These are phyloP conservation scores for Naganishia albida DNA, from an alignment of 1,284 basidiomycete genomes.

Conservation along the genomic window DNA sequence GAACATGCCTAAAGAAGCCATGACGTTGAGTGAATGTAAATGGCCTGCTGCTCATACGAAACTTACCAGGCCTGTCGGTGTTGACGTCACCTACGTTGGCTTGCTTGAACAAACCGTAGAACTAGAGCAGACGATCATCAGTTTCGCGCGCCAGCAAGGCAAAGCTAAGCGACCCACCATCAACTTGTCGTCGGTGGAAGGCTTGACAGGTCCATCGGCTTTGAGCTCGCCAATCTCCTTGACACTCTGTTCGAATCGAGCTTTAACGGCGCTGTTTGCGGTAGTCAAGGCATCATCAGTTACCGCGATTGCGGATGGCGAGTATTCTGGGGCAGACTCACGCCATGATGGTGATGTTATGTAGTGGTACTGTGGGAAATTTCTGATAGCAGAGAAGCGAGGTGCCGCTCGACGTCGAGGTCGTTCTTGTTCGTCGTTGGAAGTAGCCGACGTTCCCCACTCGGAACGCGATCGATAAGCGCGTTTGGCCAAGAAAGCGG, in stretches of 20 bases:
- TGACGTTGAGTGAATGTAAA: background rate
- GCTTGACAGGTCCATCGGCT: conserved; percentile 77
- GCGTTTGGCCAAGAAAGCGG: too few species aligned
- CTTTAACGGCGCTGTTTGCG: background rate
- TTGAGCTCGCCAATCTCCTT: conserved; percentile 59
- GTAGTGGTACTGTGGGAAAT: background rate
- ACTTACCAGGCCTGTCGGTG: conserved; percentile 43
- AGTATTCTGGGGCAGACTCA: background rate
- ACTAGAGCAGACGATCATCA: conserved; percentile 58
- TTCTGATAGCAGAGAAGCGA: too few species aligned
- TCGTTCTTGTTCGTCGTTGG: too few species aligned
- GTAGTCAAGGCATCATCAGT: background rate
- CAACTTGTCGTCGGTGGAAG: conserved; percentile 73
- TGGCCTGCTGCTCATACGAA: conserved; percentile 32
- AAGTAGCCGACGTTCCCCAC: too few species aligned
- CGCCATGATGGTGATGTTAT: background rate
- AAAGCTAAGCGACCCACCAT: conserved; percentile 55
- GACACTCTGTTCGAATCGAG: conserved; percentile 27
- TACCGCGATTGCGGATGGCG: background rate
- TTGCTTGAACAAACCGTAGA: conserved; percentile 92
- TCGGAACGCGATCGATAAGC: too few species aligned
- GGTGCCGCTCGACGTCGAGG: too few species aligned
- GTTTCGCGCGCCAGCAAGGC: background rate
- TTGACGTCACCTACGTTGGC: conserved; percentile 66
- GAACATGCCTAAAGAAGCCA: conserved; percentile 40